Evolutionary conservation across 2,329 filamentous ascomycete genomes (phyloP).

Genomic region (Tolypocladium guangdongense): DNA sequence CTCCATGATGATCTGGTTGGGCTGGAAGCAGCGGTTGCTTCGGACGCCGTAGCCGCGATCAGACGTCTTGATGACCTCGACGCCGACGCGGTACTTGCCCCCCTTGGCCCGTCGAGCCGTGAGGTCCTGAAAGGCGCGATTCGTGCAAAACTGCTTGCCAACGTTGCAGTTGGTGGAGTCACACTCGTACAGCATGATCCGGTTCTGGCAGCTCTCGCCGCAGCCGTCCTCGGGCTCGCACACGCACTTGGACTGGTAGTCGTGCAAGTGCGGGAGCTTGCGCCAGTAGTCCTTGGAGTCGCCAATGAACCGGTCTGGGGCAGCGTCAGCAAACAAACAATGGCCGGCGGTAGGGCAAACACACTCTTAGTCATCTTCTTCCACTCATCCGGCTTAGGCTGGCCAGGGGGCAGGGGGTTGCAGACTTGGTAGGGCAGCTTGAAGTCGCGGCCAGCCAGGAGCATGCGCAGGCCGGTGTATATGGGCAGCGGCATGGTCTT

Average conservation of each 20-base stretch:
- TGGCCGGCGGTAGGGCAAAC: slow-evolving; percentile 16
- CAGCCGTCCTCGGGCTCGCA: slow-evolving; percentile 72
- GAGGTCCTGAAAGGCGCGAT: slow-evolving; percentile 78
- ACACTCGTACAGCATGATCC: slow-evolving; percentile 96
- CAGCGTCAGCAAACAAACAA: slow-evolving; percentile 15
- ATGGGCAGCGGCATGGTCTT: slow-evolving; percentile 62
- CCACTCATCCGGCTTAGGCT: slow-evolving; percentile 90
- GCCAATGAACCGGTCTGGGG: slow-evolving; percentile 75
- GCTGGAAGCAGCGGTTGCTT: slow-evolving; percentile 75
- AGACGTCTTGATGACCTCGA: slow-evolving; percentile 85
- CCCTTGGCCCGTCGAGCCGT: slow-evolving; percentile 64
- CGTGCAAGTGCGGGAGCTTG: slow-evolving; percentile 61
- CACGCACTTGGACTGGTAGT: slow-evolving; percentile 67
- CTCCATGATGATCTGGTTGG: slow-evolving; percentile 94
- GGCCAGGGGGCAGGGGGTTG: slow-evolving; percentile 71
- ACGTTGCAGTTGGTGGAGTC: slow-evolving; percentile 81
- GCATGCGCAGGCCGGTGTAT: slow-evolving; percentile 59
- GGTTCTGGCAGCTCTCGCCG: slow-evolving; percentile 82
- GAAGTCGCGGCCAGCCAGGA: slow-evolving; percentile 70
- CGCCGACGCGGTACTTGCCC: slow-evolving; percentile 81
- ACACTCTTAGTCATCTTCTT: slow-evolving; percentile 82
- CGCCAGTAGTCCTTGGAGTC: slow-evolving; percentile 74
- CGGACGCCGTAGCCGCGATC: slow-evolving; percentile 88
- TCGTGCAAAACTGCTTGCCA: slow-evolving; percentile 63
- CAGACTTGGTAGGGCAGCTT: slow-evolving; percentile 85